Evolutionary conservation across 2,329 filamentous ascomycete species (phyloP).

Genomic region (Grosmannia huntii): DNA sequence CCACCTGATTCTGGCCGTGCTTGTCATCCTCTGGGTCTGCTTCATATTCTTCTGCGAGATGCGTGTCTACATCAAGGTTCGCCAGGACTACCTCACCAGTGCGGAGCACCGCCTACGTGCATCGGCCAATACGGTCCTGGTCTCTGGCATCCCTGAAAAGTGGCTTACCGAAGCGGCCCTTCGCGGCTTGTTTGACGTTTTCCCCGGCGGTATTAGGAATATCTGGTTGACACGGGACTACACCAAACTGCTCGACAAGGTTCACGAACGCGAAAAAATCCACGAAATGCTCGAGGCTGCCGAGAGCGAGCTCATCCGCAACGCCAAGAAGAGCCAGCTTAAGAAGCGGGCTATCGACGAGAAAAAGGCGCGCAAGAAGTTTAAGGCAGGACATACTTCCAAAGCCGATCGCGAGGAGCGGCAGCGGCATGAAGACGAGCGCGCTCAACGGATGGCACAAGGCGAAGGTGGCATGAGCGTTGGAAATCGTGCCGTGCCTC

Average conservation of each 20-base stretch:
- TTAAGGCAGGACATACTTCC: conserved; percentile 33
- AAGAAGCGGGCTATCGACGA: conserved; percentile 52
- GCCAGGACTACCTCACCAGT: conserved; percentile 88
- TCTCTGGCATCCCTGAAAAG: conserved; percentile 78
- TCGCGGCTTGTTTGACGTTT: conserved; percentile 80
- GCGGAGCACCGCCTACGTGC: conserved; percentile 88
- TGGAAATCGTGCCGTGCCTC: conserved; percentile 40
- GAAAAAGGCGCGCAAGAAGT: conserved; percentile 46
- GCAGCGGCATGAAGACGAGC: conserved; percentile 33
- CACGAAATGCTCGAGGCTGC: conserved; percentile 64
- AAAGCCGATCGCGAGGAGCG: conserved; percentile 37
- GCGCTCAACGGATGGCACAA: conserved; percentile 37
- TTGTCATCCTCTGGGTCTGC: conserved; percentile 73
- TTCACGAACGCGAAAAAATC: conserved; percentile 59
- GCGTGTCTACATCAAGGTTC: conserved; percentile 77
- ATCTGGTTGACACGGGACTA: conserved; percentile 94
- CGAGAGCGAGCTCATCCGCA: conserved; percentile 71
- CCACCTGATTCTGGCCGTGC: conserved; percentile 67
- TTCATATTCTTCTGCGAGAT: conserved; percentile 79
- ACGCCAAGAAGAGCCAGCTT: conserved; percentile 67
- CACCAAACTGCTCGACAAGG: conserved; percentile 71
- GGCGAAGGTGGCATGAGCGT: conserved; percentile 34
- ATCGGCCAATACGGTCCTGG: conserved; percentile 88
- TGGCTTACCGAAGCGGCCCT: conserved; percentile 81
- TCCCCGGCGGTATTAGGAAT: conserved; percentile 86